A percentile compares a stretch with the other conserved stretches of the same genome.
These are phyloP conservation scores for Pichia kudriavzevii DNA, from an alignment of 1,139 yeast species.

Conservation along the genomic window DNA sequence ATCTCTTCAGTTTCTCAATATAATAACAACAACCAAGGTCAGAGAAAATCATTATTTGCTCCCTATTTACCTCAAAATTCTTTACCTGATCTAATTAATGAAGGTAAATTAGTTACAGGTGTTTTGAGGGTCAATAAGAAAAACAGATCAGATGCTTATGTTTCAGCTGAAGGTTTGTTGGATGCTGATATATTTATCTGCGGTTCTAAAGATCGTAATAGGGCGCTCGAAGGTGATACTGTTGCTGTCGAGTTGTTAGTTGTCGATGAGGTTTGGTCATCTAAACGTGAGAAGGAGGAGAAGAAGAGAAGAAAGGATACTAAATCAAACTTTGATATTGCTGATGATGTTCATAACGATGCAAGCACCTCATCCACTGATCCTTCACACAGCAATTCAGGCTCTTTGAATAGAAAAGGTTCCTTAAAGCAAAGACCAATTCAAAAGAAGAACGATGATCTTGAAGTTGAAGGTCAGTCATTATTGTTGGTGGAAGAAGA, in stretches of 20 bases:
- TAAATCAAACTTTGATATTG: constrained; percentile 31
- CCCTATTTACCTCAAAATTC: constrained; percentile 94
- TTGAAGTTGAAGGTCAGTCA: constrained; percentile 97
- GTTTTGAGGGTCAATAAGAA: constrained; percentile 88
- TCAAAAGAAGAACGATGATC: constrained; percentile 97
- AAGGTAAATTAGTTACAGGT: constrained; percentile 90
- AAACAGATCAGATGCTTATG: constrained; percentile 95
- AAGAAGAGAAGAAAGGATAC: constrained; percentile 87
- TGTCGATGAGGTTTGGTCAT: constrained; percentile 97
- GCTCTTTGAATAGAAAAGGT: constrained; percentile 66
- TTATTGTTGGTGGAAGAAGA: constrained; percentile 88
- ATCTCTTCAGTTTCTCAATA: constrained; percentile 46
- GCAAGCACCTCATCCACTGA: constrained; percentile 42
- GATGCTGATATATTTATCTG: constrained; percentile 97
- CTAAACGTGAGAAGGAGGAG: constrained; percentile 94
- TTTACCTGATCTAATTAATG: constrained; percentile 79
- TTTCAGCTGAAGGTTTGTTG: constrained; percentile 86
- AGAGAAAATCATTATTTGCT: constrained; percentile 84
- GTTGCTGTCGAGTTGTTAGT: constrained; percentile 92
- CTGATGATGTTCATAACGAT: constrained; percentile 63
- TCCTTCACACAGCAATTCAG: constrained; percentile 17
- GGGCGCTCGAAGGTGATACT: constrained; percentile 93
- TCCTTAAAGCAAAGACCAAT: constrained; percentile 93
- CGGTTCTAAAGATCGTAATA: constrained; percentile 97
- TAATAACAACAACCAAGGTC: constrained; percentile 32